These are phyloP conservation scores for Myriosclerotinia duriaeana DNA, from an alignment of 2,329 filamentous ascomycete species.

Conservation along the genomic window DNA sequence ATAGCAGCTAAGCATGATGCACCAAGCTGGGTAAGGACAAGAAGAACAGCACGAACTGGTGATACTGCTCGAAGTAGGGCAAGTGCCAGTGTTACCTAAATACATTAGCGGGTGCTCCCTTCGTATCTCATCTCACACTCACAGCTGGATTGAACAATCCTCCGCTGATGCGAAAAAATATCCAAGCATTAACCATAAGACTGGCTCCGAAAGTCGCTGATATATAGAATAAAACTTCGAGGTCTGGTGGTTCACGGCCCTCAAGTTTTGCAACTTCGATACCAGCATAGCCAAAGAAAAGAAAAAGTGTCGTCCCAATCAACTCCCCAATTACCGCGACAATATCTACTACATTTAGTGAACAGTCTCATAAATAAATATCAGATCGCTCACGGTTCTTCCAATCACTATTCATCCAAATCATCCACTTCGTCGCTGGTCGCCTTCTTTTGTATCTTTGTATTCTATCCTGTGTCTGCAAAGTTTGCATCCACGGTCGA, in stretches of 20 bases:
- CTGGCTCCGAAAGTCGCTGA: constrained; percentile 40
- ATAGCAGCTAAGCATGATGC: constrained; percentile 44
- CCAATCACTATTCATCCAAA: constrained; percentile 24
- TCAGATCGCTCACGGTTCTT: constrained; percentile 29
- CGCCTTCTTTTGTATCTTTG: neutral
- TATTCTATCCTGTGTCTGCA: constrained; percentile 9
- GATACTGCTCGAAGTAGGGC: constrained; percentile 42
- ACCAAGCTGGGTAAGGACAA: constrained; percentile 42
- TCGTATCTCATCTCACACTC: neutral
- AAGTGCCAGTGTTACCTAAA: constrained; percentile 42
- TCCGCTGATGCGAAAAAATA: constrained; percentile 54
- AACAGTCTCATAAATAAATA: neutral
- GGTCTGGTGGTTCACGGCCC: constrained; percentile 26
- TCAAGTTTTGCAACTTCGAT: constrained; percentile 33
- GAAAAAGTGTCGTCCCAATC: constrained; percentile 42
- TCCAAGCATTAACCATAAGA: constrained; percentile 55
- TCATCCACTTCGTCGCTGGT: constrained; percentile 16
- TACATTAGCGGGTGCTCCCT: neutral
- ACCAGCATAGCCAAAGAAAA: constrained; percentile 41
- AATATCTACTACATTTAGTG: constrained; percentile 30
- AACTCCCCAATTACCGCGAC: constrained; percentile 38
- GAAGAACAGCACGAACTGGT: constrained; percentile 37
- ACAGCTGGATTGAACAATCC: constrained; percentile 53
- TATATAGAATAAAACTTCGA: constrained; percentile 44
- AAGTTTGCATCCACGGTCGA: constrained; percentile 18